phyloP scores from a whole-genome alignment of 2,329 filamentous ascomycete genomes.

The Fusarium setosum region DNA sequence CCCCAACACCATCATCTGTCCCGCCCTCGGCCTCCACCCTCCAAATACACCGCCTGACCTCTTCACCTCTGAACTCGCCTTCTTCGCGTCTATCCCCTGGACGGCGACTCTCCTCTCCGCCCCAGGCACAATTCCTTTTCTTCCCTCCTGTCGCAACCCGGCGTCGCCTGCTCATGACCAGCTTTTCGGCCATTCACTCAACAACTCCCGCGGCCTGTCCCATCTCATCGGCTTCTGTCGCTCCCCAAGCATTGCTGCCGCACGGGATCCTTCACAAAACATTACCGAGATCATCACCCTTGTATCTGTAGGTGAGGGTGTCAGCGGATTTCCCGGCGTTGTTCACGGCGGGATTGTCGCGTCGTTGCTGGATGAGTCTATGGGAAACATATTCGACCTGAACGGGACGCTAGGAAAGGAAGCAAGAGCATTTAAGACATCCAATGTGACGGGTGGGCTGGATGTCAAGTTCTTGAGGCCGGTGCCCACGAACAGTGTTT shows the following conservation, averaged over 20 bases:
- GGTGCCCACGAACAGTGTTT: constrained; percentile 42
- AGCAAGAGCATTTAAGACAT: constrained; percentile 40
- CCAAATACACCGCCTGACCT: constrained; percentile 40
- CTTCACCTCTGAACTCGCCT: constrained; percentile 42
- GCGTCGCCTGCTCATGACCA: constrained; percentile 45
- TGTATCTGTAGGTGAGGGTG: constrained; percentile 47
- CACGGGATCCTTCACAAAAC: constrained; percentile 36
- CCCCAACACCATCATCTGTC: constrained; percentile 45
- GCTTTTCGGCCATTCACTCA: constrained; percentile 49
- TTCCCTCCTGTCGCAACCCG: constrained; percentile 49
- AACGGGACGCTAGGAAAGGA: constrained; percentile 49
- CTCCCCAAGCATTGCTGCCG: constrained; percentile 38
- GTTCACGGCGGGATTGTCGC: constrained; percentile 52
- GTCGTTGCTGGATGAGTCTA: constrained; percentile 51
- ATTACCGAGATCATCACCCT: constrained; percentile 47
- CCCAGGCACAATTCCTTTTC: constrained; percentile 45
- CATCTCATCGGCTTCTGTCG: constrained; percentile 51
- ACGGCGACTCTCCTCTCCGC: constrained; percentile 45
- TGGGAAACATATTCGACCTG: constrained; percentile 50
- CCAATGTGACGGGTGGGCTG: constrained; percentile 49
- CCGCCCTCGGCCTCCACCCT: constrained; percentile 44
- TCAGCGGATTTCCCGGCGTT: constrained; percentile 48
- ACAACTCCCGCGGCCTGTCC: constrained; percentile 39
- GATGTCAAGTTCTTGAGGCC: constrained; percentile 50
- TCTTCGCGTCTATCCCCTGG: constrained; percentile 52